These are phyloP conservation scores for Aspergillus niger DNA, from an alignment of 2,329 filamentous ascomycete genomes.

Conservation along the genomic window DNA sequence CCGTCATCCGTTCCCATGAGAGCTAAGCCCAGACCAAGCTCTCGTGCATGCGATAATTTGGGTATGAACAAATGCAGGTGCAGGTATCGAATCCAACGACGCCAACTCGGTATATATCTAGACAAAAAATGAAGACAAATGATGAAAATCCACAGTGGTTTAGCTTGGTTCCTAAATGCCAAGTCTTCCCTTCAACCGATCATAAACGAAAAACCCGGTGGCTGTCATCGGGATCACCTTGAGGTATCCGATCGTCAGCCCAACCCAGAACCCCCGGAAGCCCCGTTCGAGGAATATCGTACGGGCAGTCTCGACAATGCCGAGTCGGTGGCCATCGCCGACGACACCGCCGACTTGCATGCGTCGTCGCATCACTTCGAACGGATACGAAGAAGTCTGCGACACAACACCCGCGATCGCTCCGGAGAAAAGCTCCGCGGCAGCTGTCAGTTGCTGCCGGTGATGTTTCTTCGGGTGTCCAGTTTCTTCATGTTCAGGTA, in stretches of 20 bases:
- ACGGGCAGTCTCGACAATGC: constrained; percentile 74
- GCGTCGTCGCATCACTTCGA: constrained; percentile 85
- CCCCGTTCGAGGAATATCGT: constrained; percentile 77
- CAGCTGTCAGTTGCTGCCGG: constrained; percentile 74
- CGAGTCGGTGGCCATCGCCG: constrained; percentile 78
- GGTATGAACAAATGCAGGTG: constrained; percentile 22
- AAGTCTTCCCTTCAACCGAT: constrained; percentile 64
- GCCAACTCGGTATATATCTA: not conserved
- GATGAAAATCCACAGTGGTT: constrained; percentile 7
- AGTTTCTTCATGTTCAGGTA: constrained; percentile 59
- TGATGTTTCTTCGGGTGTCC: constrained; percentile 49
- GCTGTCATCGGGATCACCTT: constrained; percentile 92
- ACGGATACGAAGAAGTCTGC: constrained; percentile 88
- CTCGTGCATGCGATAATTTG: constrained; percentile 22
- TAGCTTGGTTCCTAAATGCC: constrained; percentile 56
- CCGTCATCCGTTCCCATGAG: constrained; percentile 6
- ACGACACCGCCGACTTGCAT: constrained; percentile 98
- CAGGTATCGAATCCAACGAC: constrained; percentile 17
- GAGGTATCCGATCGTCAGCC: constrained; percentile 89
- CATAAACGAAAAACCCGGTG: constrained; percentile 68
- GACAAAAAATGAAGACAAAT: constrained; percentile 2
- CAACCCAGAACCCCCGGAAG: constrained; percentile 82
- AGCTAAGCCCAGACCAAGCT: not conserved
- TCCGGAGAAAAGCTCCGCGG: constrained; percentile 83
- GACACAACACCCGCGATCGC: constrained; percentile 85